A percentile compares a stretch with the other conserved stretches of the same genome.
Conservation (phyloP, 805 yeast genomes). For the Lachancea meyersii region DNA sequence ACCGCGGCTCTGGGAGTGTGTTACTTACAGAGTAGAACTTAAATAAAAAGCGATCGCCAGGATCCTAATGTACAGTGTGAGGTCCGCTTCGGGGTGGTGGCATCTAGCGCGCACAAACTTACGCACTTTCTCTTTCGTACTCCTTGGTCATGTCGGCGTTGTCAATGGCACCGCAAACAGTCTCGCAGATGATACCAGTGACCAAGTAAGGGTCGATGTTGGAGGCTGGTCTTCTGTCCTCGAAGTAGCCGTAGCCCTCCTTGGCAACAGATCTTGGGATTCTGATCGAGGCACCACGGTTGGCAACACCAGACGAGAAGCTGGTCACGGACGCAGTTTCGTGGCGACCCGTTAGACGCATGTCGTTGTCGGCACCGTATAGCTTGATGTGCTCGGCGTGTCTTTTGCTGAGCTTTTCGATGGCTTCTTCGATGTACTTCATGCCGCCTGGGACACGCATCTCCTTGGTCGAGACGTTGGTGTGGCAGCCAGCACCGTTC, state of each 20-base stretch:
- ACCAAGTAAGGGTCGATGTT: conserved; percentile 99
- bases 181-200: conserved; percentile 96
- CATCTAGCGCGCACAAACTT: neutral
- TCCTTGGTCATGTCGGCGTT: conserved; percentile 94
- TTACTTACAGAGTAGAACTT: neutral
- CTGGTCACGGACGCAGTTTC: conserved; percentile 93
- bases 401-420: conserved; percentile 90
- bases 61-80: conserved; percentile 4
- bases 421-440: conserved; percentile 87
- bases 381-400: conserved; percentile 93
- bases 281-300: conserved; percentile 98
- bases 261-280: conserved; percentile 98
- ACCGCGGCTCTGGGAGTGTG: neutral
- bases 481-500: conserved; percentile 99
- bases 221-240: conserved; percentile 99
- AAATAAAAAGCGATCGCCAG: conserved; percentile 4
- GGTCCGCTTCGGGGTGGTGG: neutral
- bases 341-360: conserved; percentile 95
- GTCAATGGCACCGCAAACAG: conserved; percentile 89
- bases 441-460: conserved; percentile 97
- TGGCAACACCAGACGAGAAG: conserved; percentile 96
- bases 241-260: conserved; percentile 97
- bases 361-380: conserved; percentile 92
- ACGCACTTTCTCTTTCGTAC: conserved; percentile 38
- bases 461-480: conserved; percentile 86